Evolutionary conservation across 139 green algal species (phyloP), one percentile per base, ranked within the genome.

Genomic region (Limnomonas spitsbergensis): DNA sequence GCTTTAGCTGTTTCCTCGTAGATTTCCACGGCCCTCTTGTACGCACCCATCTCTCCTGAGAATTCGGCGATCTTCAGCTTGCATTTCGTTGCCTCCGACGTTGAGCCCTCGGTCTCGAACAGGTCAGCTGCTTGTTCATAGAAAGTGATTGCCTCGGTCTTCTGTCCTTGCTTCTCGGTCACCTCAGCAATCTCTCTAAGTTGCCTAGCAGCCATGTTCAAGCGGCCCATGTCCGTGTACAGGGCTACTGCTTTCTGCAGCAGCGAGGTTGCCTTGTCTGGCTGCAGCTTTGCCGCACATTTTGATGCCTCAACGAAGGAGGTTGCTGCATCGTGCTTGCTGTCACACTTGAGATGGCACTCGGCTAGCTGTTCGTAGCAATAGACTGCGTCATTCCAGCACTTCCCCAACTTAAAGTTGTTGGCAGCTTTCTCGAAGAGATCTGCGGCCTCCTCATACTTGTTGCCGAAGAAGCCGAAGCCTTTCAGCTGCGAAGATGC

Each of bases 391-490:
- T 97, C 87, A 29, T 84, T 74, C 90, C 90, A 88, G 67, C 61
- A 80, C 66, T 99, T 98, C 24, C 84, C 94, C 1, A 99, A 87
- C 84, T 99, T 99, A 88, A 93, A 98, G 53, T 97, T 89, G 74
- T 96, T 98, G 6, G 87, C 94, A 24, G 94, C 95, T 81, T 94
- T 95, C 82, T 98, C 96, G 40, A 94, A 86, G 6, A 97, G 82
- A 74, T 98, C 94, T 40, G 92, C 93, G 4, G 95, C 95, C 34
- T 98, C 96, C 73, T 99, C 95, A 73, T 97, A 93, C 74, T 81
- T 84, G 61, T 83, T 84, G 68, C 89, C 87, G 80, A 98, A 97
- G 24, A 95, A 88, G 6, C 88, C 86, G 38, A 92, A 92, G 6
- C 77, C 73, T 34, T 92, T 95, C 0, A 98, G 85, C 84, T 97